Evolutionary conservation across 1,284 basidiomycete species (phyloP), one percentile per base, ranked within the genome.

Genomic region (Puccinia horiana): DNA sequence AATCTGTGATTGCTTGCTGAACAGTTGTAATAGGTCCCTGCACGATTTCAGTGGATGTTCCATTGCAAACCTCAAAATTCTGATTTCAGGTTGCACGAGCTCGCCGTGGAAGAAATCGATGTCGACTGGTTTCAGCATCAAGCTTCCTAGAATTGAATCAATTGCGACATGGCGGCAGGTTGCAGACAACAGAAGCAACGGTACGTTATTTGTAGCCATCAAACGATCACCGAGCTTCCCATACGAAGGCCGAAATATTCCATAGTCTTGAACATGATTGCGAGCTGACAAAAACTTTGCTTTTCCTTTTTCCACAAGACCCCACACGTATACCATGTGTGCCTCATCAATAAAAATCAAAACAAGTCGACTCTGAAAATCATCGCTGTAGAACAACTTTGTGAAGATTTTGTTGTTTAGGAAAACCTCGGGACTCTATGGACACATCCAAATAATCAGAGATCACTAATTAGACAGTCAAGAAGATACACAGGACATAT

Each of bases 131-230:
- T 37, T 72, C 69, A 42, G 26, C 42, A 40, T 72, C 42, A 72
- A 16, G 69, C 47, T 72, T 29, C 20, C n/a, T 49, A 72, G 23
- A 1, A 72, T 72, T 16, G 8, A 14, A 8, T 72, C 40, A 23
- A 72, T 49, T 40, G 69, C 69, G 20, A 44, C 42, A 5, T 29
- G 69, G 23, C 32, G 69, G 42, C 69, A 72, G 32, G 14, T 72
- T 44, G 69, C 69, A n/a, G 69, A 72, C 18, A 72, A 29, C 9
- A 72, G 69, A 8, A 72, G 37, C 2, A 72, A 18, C n/a, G 40
- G 69, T 23, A 72, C 42, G 29, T 72, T 72, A 23, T 29, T 72
- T 18, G 69, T 44, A 4, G 70, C 35, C 70, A 73, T 26, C 29
- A 63, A 32, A 2, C 26, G 26, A 14, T n/a, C 26, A 32, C 26